These are phyloP conservation scores for Umbelopsis isabellina DNA, from an alignment of 192 early-diverging fungal genomes.

Conservation along the genomic window DNA sequence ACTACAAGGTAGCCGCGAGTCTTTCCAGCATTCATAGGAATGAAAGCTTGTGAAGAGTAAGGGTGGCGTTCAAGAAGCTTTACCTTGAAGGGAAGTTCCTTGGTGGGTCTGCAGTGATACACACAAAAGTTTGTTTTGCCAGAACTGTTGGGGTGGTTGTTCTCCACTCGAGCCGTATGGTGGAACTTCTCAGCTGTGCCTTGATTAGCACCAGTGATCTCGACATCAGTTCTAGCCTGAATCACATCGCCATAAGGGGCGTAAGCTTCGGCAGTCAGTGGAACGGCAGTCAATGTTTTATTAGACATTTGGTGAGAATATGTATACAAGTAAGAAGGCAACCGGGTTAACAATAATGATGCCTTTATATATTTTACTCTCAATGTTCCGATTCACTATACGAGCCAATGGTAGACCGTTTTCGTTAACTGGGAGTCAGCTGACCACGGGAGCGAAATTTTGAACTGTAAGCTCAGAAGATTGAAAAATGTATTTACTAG, in stretches of 20 bases:
- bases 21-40: slow-evolving; percentile 68
- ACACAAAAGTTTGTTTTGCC: slow-evolving; percentile 74
- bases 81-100: slow-evolving; percentile 56
- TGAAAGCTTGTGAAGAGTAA: slow-evolving; percentile 84
- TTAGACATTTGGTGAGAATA: slow-evolving; percentile 23
- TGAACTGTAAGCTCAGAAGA: too few relatives aligned
- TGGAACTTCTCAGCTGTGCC: slow-evolving; percentile 76
- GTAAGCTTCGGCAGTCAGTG: slow-evolving; percentile 70
- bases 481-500: too few relatives aligned
- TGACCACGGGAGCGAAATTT: too few relatives aligned
- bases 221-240: slow-evolving; percentile 41
- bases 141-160: slow-evolving; percentile 46
- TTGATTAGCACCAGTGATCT: slow-evolving; percentile 63
- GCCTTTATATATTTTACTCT: too few relatives aligned
- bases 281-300: slow-evolving; percentile 51
- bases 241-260: slow-evolving; percentile 79
- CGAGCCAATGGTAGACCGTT: too few relatives aligned
- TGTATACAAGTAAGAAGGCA: too few relatives aligned
- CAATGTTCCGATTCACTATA: too few relatives aligned
- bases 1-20: slow-evolving; percentile 72
- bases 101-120: slow-evolving; percentile 59
- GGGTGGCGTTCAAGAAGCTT: slow-evolving; percentile 84
- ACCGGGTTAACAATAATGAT: too few relatives aligned
- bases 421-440: too few relatives aligned
- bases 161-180: slow-evolving; percentile 63